These are phyloP conservation scores for Pichia sporocuriosa DNA, from an alignment of 805 yeast species.

Conservation along the genomic window DNA sequence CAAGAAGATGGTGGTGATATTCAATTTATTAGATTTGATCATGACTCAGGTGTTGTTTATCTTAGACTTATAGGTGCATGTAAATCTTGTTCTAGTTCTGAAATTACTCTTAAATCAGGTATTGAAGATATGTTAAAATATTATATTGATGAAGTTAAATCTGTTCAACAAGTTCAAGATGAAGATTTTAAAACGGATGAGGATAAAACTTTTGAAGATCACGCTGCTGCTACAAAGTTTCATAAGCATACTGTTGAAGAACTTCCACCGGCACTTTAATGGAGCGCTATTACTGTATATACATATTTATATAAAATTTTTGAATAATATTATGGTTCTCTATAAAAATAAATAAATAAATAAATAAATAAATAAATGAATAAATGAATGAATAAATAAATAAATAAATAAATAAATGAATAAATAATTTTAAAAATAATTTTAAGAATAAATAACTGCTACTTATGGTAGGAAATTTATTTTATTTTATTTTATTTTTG, in stretches of 20 bases:
- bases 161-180: slow-evolving; percentile 82
- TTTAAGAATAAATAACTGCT: too few species aligned
- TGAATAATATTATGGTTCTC: background rate
- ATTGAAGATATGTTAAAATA: slow-evolving; percentile 96
- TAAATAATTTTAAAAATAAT: too few species aligned
- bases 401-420: too few species aligned
- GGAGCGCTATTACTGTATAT: slow-evolving; percentile 9
- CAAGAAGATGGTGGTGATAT: slow-evolving; percentile 99
- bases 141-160: slow-evolving; percentile 90
- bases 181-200: slow-evolving; percentile 64
- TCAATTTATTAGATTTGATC: slow-evolving; percentile 79
- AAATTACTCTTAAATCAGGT: slow-evolving; percentile 89
- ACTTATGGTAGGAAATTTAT: too few species aligned
- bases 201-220: slow-evolving; percentile 17
- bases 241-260: slow-evolving; percentile 20
- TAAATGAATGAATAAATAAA: background rate
- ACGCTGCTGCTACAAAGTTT: background rate
- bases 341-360: background rate
- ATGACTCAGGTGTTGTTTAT: slow-evolving; percentile 79
- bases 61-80: slow-evolving; percentile 94
- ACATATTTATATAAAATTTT: background rate
- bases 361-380: background rate
- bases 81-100: slow-evolving; percentile 84
- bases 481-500: too few species aligned
- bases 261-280: slow-evolving; percentile 32